Base-by-base conservation (phyloP, 768 basidiomycete genomes). In the Leccinum barrowsii region DNA sequence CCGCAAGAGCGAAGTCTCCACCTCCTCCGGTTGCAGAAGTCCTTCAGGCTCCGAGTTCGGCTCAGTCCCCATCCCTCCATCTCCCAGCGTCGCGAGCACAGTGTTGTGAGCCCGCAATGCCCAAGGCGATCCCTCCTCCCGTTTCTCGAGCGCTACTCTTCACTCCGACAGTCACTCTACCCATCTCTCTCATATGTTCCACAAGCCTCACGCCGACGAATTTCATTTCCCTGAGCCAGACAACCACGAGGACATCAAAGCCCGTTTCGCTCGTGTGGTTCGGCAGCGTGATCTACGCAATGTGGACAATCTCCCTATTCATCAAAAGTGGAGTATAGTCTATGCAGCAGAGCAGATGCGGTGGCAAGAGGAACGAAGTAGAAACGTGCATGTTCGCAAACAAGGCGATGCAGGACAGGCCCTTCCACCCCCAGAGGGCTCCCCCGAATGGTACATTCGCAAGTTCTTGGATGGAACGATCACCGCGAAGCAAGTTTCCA, bases 321-420 rank as follows among this genome's bases (percentile, higher is more conserved):
- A 92, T 30, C 91, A 92, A 72, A 98, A 98, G 75, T 99, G 96
- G 95, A 79, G 80, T 62, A 83, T 98, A 69, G 89, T 99, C 6
- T 82, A 88, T 69, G 90, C 85, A 57, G 88, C 91, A 63, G 89
- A 90, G 65, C 87, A 89, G 55, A 79, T 88, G 54, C 82, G 89
- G 47, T 93, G 89, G 87, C 84, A 82, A 64, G 85, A 87, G 49
- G 86, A 87, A 64, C 84, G 82, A 66, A 80, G 77, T 60, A 80
- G 85, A 64, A 82, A 85, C 60, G 84, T 85, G 56, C 84, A 85
- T 65, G 73, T 78, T 21, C 82, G 77, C 67, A 85, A 77, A 67
- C 85, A 85, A 66, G 76, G 75, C 6, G 88, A 89, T 61, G 68
- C 78, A 3, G 85, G 86, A 6, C 82, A 83, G 56, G 64, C 83